Base-by-base conservation (phyloP, 352 stramenopile genomes). In the Aphanomyces cochlioides region DNA sequence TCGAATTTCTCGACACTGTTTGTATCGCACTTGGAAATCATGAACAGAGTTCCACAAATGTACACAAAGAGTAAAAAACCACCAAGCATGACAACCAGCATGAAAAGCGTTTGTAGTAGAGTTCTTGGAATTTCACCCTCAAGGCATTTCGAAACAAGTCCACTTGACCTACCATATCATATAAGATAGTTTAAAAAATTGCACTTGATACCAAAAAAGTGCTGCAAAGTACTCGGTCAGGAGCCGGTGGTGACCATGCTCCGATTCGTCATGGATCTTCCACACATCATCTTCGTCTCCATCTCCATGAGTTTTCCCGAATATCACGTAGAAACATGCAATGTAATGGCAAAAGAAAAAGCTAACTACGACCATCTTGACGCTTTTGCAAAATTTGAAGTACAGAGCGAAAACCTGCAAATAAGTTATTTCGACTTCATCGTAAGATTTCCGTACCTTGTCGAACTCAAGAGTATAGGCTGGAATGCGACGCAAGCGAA, bases 61-160 rank as follows among this genome's bases (percentile, higher is more conserved):
- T 85, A 83, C 60, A 83, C 89, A 57, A 90, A 90, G 21, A 90
- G 67, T 8, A 79, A 79, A 71, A 90, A 90, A 1, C 83, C 82
- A 37, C 80, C 80, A 12, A 90, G 57, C 19, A 75, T 76, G 36
- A 89, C 80, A 5, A 78, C 54, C 39, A 88, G 84, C 4, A 79
- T 90, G 43, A 90, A 90, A n/a, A 76, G 75, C 53, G 88, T 89
- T 59, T 89, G 77, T 0, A 65, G 43, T 56, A 75, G 80, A 3
- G 73, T 69, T 47, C 84, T 77, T 21, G 83, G 83, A 3, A 89
- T 70, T 43, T 90, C 80, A 5, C 82, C 83, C 56, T 90, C 83
- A 53, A 88, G 8, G 19, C 64, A 70, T 12, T 70, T 70, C 38
- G 64, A 70, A 17, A 70, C 64, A 43, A 70, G 28, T 4, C 64